Conservation (phyloP, 768 basidiomycete genomes). For the Suillus subaureus region DNA sequence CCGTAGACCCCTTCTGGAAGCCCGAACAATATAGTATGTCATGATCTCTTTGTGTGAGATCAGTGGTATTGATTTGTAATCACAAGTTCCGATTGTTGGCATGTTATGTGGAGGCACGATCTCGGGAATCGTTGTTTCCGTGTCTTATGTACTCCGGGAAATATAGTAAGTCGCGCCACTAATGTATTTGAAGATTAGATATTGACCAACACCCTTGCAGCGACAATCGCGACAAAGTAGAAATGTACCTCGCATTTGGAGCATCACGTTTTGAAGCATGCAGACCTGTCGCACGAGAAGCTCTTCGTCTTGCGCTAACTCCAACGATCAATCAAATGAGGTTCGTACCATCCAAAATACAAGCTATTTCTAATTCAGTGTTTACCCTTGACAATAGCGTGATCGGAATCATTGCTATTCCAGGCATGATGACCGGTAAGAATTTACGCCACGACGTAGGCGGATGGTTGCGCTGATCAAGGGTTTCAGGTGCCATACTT, state of each 20-base stretch:
- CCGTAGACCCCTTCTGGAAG: conserved; percentile 76
- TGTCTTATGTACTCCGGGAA: conserved; percentile 74
- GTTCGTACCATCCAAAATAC: conserved; percentile 32
- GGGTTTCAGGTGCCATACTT: conserved; percentile 92
- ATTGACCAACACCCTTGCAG: conserved; percentile 35
- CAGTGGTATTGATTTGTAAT: background rate
- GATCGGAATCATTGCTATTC: conserved; percentile 76
- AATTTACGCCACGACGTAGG: background rate
- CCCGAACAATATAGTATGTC: conserved; percentile 77
- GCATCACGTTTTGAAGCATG: conserved; percentile 85
- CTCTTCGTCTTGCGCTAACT: conserved; percentile 75
- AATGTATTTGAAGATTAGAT: background rate
- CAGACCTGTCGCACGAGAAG: conserved; percentile 74
- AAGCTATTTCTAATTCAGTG: background rate
- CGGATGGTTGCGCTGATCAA: conserved; percentile 27
- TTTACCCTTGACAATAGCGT: conserved; percentile 44
- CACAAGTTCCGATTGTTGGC: conserved; percentile 77
- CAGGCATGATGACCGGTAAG: conserved; percentile 41
- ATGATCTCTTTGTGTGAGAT: background rate
- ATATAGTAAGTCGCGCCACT: conserved; percentile 53
- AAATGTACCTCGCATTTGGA: conserved; percentile 84
- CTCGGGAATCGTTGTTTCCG: conserved; percentile 70
- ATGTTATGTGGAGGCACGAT: conserved; percentile 87
- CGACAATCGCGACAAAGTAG: conserved; percentile 84
- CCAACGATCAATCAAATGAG: conserved; percentile 90